These are phyloP conservation scores for Zygotorulaspora mrakii DNA, from an alignment of 1,139 yeast genomes.

Conservation along the genomic window DNA sequence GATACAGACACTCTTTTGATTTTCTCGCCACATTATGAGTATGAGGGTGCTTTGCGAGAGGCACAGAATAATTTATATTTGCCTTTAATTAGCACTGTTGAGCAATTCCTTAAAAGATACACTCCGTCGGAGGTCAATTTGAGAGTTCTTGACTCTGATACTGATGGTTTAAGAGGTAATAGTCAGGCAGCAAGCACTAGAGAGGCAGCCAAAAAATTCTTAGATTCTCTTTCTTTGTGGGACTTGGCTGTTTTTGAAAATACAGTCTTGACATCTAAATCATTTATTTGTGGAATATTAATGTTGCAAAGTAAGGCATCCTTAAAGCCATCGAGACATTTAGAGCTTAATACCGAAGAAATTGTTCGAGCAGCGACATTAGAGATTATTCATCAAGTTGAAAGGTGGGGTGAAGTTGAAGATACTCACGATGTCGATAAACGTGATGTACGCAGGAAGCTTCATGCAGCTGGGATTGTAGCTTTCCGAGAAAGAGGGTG, in stretches of 20 bases:
- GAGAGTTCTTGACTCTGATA: constrained; percentile 70
- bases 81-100: constrained; percentile 69
- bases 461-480: constrained; percentile 76
- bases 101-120: constrained; percentile 52
- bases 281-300: constrained; percentile 70
- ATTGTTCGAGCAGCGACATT: constrained; percentile 73
- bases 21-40: constrained; percentile 76
- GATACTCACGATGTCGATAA: constrained; percentile 96
- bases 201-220: constrained; percentile 61
- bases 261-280: constrained; percentile 78
- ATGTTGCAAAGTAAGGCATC: constrained; percentile 33
- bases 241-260: constrained; percentile 86
- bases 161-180: constrained; percentile 77
- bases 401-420: constrained; percentile 96
- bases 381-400: constrained; percentile 81
- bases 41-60: constrained; percentile 72
- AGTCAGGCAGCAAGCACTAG: constrained; percentile 59
- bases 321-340: constrained; percentile 25
- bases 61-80: constrained; percentile 73
- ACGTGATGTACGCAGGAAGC: constrained; percentile 77
- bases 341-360: constrained; percentile 52
- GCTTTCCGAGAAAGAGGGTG: constrained; percentile 35
- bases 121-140: constrained; percentile 41
- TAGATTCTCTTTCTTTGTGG: constrained; percentile 61
- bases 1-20: constrained; percentile 93